These are phyloP conservation scores for Trichoderma orchidacearum DNA, from an alignment of 495 filamentous ascomycete species.

Conservation along the genomic window DNA sequence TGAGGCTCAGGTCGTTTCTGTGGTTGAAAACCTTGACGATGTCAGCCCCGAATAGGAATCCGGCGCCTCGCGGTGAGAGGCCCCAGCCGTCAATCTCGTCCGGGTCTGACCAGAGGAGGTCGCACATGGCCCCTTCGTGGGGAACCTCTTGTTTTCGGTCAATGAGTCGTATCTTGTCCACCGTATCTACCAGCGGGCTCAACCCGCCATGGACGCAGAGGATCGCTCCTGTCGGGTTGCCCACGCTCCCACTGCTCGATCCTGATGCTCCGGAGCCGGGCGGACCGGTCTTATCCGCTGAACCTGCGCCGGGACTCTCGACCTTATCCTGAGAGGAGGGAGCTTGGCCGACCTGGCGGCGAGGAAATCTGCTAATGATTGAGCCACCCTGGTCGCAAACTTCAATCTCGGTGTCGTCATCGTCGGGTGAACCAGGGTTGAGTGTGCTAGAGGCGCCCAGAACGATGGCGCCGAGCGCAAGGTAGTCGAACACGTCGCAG, in stretches of 20 bases:
- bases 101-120: slow-evolving; percentile 93
- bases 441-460: slow-evolving; percentile 73
- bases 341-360: slow-evolving; percentile 18
- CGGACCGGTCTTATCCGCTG: slow-evolving; percentile 44
- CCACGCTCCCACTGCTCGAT: slow-evolving; percentile 46
- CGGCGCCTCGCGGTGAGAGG: slow-evolving; percentile 82
- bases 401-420: slow-evolving; percentile 80
- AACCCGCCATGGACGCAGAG: slow-evolving; percentile 93
- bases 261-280: slow-evolving; percentile 69
- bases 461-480: slow-evolving; percentile 88
- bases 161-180: slow-evolving; percentile 90
- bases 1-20: slow-evolving; percentile 76
- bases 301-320: slow-evolving; percentile 24
- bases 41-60: slow-evolving; percentile 91
- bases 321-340: slow-evolving; percentile 7
- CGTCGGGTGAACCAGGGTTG: slow-evolving; percentile 32
- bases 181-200: slow-evolving; percentile 78
- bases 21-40: slow-evolving; percentile 96
- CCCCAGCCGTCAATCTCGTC: slow-evolving; percentile 99
- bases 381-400: slow-evolving; percentile 71
- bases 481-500: slow-evolving; percentile 97
- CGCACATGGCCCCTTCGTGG: slow-evolving; percentile 98
- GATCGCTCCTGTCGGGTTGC: slow-evolving; percentile 64
- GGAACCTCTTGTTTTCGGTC: slow-evolving; percentile 98
- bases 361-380: slow-evolving; percentile 58